These are phyloP conservation scores for Saprolegnia parasitica DNA, from an alignment of 352 stramenopile species.

Conservation along the genomic window DNA sequence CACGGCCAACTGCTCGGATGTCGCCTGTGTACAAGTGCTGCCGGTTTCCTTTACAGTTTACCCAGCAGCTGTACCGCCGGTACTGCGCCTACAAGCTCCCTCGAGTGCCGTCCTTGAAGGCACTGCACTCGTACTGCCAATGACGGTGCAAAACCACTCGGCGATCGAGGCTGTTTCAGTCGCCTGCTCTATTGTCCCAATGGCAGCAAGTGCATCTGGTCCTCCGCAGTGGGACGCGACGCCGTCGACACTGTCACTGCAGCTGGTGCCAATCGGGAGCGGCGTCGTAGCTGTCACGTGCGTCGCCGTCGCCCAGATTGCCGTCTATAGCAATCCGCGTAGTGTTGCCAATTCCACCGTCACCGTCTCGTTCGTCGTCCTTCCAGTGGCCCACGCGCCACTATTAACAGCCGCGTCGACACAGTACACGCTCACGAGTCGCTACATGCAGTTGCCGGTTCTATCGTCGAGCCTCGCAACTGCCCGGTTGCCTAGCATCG, in stretches of 20 bases:
- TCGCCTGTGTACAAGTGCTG: no score
- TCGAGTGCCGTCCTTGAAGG: no score
- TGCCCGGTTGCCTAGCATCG: not conserved
- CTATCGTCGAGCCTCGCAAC: not conserved
- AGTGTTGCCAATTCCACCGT: not conserved
- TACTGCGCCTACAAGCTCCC: no score
- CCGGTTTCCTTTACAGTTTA: no score
- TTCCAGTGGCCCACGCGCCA: slow-evolving; percentile 2
- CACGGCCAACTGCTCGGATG: no score
- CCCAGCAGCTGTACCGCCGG: no score
- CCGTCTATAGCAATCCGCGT: not conserved
- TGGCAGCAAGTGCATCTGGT: no score
- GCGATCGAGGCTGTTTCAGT: no score
- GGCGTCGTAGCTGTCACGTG: not conserved
- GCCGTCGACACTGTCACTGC: not conserved
- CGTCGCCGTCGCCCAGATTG: not conserved
- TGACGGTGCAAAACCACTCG: no score
- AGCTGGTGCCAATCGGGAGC: not conserved
- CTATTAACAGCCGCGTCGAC: not conserved
- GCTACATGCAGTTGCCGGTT: not conserved
- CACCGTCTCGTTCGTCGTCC: not conserved
- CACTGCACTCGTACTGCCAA: no score
- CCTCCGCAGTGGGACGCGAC: no score
- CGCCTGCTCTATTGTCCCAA: no score
- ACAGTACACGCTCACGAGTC: not conserved